Evolutionary conservation across 129 eudicot genomes (phyloP), one percentile per base, ranked within the genome.

Genomic region (Dittrichia graveolens): DNA sequence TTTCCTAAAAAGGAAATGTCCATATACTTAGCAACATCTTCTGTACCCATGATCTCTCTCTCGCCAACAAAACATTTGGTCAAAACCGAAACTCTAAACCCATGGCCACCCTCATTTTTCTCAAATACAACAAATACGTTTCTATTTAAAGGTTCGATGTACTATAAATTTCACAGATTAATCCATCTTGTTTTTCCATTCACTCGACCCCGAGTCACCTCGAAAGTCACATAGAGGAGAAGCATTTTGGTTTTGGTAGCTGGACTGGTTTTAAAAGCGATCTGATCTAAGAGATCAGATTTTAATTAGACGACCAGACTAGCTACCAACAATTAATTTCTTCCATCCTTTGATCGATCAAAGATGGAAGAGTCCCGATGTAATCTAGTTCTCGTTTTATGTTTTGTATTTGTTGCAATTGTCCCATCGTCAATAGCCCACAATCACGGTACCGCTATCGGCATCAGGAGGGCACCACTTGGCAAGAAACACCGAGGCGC

Each of bases 351-450:
- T 10, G 14, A 45, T 52, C 24, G 35, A 65, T 48, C 69, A 50
- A 66, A 41, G 58, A 85, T 82, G 87, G 78, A 68, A 44, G 83
- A 78, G 41, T 18, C 54, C 12, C 69, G 58, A 52, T 4, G 67
- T 38, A 67, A 61, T 61, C 38, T 16, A 15, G 54, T 52, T 61
- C 40, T 83, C 50, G 38, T 80, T 35, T 74, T 80, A 37, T 62
- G 73, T 35, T 19, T 80, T 15, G n/a, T 74, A 14, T 63, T 74
- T 54, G 72, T 67, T n/a, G 35, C 80, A 35, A 62, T 59, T 9
- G 35, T 73, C 55, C 76, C 81, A 8, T 35, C 24, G 65, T 46
- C 73, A 24, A 46, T 13, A 49, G 87, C 85, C 9, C 44, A 82
- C 15, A 39, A 54, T 60, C 38, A 82, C 34, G 31, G 42, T 24